phyloP scores from a whole-genome alignment of 1,284 basidiomycete species.

The Meripilus lineatus region DNA sequence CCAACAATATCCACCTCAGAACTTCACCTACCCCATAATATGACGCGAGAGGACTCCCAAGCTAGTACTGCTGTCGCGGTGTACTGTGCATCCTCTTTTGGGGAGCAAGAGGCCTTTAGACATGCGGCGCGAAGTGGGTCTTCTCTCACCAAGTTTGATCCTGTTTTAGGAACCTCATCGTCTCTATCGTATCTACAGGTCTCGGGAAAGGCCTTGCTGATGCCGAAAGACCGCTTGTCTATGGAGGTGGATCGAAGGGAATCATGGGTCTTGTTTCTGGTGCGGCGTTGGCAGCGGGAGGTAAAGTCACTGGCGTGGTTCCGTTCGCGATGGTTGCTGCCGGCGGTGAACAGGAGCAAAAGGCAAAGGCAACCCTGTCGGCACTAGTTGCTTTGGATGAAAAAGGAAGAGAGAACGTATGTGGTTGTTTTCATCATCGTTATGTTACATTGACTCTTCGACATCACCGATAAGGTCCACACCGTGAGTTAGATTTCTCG shows the following conservation, averaged over 20 bases:
- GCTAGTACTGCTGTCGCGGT: constrained; percentile 71
- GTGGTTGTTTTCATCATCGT: neutral
- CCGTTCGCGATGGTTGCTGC: constrained; percentile 70
- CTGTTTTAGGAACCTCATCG: neutral
- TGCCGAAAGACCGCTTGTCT: constrained; percentile 67
- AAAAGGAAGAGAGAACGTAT: constrained; percentile 40
- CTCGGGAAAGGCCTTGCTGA: constrained; percentile 71
- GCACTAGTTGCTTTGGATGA: constrained; percentile 34
- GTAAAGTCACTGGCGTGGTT: constrained; percentile 77
- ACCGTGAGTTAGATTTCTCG: neutral
- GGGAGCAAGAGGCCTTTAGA: constrained; percentile 55
- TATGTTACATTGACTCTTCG: too few relatives aligned
- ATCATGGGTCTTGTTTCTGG: constrained; percentile 86
- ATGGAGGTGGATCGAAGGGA: constrained; percentile 82
- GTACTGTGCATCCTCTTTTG: constrained; percentile 75
- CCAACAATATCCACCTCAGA: too few relatives aligned
- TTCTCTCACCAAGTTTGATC: constrained; percentile 30
- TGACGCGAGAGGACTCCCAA: too few relatives aligned
- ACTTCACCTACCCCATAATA: too few relatives aligned
- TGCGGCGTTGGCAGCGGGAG: constrained; percentile 62
- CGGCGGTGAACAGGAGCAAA: constrained; percentile 57
- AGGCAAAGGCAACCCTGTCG: constrained; percentile 12
- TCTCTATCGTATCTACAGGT: constrained; percentile 34
- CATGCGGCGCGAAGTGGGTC: constrained; percentile 62
- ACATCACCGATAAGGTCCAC: too few relatives aligned